phyloP scores from a whole-genome alignment of 2,329 filamentous ascomycete genomes.

The Exserohilum turcica region DNA sequence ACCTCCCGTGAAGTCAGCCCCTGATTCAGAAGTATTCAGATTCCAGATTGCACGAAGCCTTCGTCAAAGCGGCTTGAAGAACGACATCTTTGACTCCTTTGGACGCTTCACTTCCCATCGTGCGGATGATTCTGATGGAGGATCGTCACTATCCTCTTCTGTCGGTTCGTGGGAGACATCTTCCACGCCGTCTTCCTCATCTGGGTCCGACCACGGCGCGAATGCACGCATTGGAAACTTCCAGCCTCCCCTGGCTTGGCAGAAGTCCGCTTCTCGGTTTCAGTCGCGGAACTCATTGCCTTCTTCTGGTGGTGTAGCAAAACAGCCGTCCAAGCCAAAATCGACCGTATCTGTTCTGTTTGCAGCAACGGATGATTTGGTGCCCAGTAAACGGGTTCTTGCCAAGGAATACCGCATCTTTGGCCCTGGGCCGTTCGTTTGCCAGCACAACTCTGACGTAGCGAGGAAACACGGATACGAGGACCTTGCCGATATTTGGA shows the following conservation, averaged over 20 bases:
- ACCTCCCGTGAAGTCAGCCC: conserved; percentile 51
- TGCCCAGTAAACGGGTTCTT: conserved; percentile 80
- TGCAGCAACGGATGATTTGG: conserved; percentile 60
- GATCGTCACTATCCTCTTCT: conserved; percentile 36
- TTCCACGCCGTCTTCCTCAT: conserved; percentile 46
- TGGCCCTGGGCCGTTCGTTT: conserved; percentile 80
- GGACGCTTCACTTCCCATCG: conserved; percentile 52
- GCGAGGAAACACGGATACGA: conserved; percentile 71
- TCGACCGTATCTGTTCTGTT: conserved; percentile 77
- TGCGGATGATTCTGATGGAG: conserved; percentile 29
- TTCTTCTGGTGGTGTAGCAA: conserved; percentile 36
- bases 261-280: conserved; percentile 59
- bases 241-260: conserved; percentile 59
- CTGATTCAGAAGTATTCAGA: conserved; percentile 25
- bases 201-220: conserved; percentile 47
- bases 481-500: conserved; percentile 83
- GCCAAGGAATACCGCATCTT: conserved; percentile 83
- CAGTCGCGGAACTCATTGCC: conserved; percentile 56
- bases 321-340: conserved; percentile 55
- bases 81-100: conserved; percentile 68
- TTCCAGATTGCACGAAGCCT: conserved; percentile 37
- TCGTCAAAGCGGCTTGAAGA: conserved; percentile 34
- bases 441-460: conserved; percentile 79
- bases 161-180: conserved; percentile 44
- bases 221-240: conserved; percentile 52